Base-by-base conservation (phyloP, 2,329 filamentous ascomycete species). In the Didymella lethalis region DNA sequence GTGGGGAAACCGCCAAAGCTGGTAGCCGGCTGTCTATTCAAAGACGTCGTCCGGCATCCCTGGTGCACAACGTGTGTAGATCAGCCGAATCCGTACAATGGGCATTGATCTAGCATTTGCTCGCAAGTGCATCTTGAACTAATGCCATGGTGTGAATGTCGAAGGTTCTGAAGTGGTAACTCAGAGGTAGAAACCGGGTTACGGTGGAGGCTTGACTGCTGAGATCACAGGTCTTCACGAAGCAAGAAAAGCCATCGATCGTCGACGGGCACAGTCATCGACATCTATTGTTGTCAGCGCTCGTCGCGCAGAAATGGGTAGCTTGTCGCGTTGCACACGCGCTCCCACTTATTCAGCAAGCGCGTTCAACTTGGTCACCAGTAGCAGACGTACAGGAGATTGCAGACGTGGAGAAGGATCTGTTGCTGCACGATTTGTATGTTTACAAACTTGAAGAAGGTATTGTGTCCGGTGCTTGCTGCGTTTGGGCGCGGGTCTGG, bases 401-500 rank as follows among this genome's bases (percentile, higher is more conserved):
- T 48, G 14, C 34, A 52, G 28, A 28, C n/a, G 12, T 8, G 26
- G 25, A 45, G 34, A 36, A n/a, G 32, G 18, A 16, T 29, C n/a
- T 28, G 5, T 28, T 51, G n/a, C 8, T 26, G 7, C 20, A 6
- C 44, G 36, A 52, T 20, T 16, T 31, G 28, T 52, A 20, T 32
- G 34, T 52, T 47, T 52, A 38, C 48, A 52, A 48, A 34, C 32
- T 47, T 12, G 7, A 51, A 10, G 25, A 46, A 51, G 4, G 54
- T 28, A 25, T 47, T 20, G 48, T 43, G 47, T 51, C 23, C 38
- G 43, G 16, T 48, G 48, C 48, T 57, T 44, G 32, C 32, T 43
- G 36, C 29, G 54, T 23, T 48, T 48, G 51, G 43, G 54, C 38
- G 50, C 23, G 32, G 41, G 26, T 29, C 32, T 36, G 34, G 41